A percentile compares a stretch with the other conserved stretches of the same genome.
Evolutionary conservation across 768 basidiomycete species (phyloP).

Genomic region (Rhizopogon roseolus): DNA sequence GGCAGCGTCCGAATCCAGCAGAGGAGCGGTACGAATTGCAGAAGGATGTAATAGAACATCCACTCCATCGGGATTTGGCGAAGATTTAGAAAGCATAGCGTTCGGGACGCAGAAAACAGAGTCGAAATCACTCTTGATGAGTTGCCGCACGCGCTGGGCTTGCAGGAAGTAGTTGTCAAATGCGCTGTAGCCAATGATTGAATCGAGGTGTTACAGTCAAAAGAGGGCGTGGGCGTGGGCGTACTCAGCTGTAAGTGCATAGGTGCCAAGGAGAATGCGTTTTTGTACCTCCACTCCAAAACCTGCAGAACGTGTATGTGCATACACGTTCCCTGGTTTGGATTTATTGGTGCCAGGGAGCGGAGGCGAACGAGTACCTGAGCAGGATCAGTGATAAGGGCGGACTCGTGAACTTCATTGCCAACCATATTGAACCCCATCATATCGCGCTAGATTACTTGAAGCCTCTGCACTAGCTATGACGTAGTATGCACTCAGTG

Average conservation of each 20-base stretch:
- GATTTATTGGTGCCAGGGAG: constrained; percentile 36
- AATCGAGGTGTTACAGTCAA: background rate
- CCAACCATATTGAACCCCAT: constrained; percentile 83
- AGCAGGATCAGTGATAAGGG: background rate
- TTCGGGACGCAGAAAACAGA: constrained; percentile 59
- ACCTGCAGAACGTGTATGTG: constrained; percentile 58
- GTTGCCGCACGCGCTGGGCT: constrained; percentile 75
- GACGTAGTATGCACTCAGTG: constrained; percentile 94
- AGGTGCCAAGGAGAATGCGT: constrained; percentile 85
- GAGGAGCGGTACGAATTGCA: constrained; percentile 81
- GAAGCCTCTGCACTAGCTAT: constrained; percentile 91
- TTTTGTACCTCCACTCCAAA: constrained; percentile 86
- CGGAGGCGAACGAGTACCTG: constrained; percentile 50
- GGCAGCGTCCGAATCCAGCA: constrained; percentile 26
- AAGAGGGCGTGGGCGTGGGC: constrained; percentile 20
- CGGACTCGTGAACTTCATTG: constrained; percentile 1
- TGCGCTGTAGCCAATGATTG: constrained; percentile 47
- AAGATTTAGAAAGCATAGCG: constrained; percentile 22
- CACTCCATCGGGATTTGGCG: constrained; percentile 33
- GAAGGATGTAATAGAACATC: constrained; percentile 87
- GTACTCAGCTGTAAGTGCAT: constrained; percentile 88
- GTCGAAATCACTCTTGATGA: constrained; percentile 72
- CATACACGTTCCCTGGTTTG: constrained; percentile 55
- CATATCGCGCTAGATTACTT: constrained; percentile 87
- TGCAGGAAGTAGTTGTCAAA: constrained; percentile 97